phyloP scores from a whole-genome alignment of 345 rosid species.

The Gossypium rotundifolium region DNA sequence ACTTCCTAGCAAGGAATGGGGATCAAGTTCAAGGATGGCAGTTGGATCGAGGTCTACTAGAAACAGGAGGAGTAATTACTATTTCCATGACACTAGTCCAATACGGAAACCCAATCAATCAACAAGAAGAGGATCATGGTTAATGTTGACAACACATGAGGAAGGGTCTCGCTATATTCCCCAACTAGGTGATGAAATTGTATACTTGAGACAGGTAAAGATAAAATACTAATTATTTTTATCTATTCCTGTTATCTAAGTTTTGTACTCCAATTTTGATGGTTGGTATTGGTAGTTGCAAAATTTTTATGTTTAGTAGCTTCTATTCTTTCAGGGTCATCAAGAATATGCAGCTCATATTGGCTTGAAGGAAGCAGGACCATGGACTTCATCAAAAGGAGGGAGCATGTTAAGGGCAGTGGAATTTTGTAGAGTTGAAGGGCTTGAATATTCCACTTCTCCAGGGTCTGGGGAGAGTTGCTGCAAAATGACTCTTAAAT shows the following conservation, averaged over 20 bases:
- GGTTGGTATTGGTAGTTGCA: not conserved
- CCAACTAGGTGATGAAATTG: conserved; percentile 82
- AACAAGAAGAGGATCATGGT: conserved; percentile 64
- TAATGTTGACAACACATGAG: conserved; percentile 69
- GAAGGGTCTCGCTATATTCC: conserved; percentile 94
- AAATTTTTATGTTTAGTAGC: not conserved
- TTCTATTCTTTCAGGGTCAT: conserved; percentile 65
- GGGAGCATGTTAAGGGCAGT: conserved; percentile 59
- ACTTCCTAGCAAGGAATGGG: conserved; percentile 53
- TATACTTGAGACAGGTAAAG: conserved; percentile 83
- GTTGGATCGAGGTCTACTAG: conserved; percentile 76
- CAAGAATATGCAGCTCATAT: conserved; percentile 54
- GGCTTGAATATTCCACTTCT: conserved; percentile 74
- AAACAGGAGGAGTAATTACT: conserved; percentile 64
- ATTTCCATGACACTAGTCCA: conserved; percentile 53
- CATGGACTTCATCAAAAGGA: conserved; percentile 63
- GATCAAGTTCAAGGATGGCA: conserved; percentile 56
- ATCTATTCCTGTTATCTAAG: conserved; percentile 4
- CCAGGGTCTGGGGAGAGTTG: conserved; percentile 98
- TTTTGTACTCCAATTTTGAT: not conserved
- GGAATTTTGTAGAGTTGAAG: conserved; percentile 78
- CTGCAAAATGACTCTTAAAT: conserved; percentile 84
- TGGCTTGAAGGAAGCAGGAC: conserved; percentile 52
- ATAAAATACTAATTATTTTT: conserved; percentile 10
- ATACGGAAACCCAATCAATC: conserved; percentile 46